A percentile compares a stretch with the other conserved stretches of the same genome.
Evolutionary conservation across 2,329 filamentous ascomycete genomes (phyloP).

Genomic region (Claviceps sp.): DNA sequence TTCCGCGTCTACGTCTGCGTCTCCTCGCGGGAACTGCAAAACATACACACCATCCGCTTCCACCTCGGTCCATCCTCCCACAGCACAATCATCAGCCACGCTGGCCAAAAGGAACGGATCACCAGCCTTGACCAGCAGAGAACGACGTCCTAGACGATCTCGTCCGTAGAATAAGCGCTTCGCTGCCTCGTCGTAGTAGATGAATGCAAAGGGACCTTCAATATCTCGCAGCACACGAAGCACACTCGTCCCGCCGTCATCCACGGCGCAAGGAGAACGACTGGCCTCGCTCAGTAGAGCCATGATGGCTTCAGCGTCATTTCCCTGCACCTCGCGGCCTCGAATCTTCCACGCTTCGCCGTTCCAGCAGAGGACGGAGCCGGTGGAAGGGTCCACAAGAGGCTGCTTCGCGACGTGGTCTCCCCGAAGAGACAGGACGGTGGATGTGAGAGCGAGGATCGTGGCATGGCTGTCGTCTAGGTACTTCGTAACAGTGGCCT

Average conservation of each 20-base stretch:
- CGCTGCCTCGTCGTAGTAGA: conserved; percentile 57
- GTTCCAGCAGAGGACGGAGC: conserved; percentile 84
- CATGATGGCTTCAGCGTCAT: conserved; percentile 66
- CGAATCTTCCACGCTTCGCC: conserved; percentile 81
- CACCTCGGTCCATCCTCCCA: conserved; percentile 58
- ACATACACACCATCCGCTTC: conserved; percentile 72
- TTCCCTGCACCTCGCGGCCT: conserved; percentile 46
- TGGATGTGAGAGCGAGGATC: conserved; percentile 57
- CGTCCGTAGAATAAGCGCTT: conserved; percentile 65
- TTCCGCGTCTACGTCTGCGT: background rate
- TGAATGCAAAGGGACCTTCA: conserved; percentile 79
- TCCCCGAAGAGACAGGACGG: conserved; percentile 82
- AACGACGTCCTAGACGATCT: conserved; percentile 77
- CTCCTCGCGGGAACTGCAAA: conserved; percentile 34
- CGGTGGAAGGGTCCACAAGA: conserved; percentile 39
- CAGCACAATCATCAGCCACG: conserved; percentile 39
- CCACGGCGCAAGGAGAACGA: conserved; percentile 5
- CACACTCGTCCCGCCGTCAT: conserved; percentile 19
- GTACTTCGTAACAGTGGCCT: conserved; percentile 27
- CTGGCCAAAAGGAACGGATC: conserved; percentile 52
- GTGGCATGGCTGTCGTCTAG: conserved; percentile 16
- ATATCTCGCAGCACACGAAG: conserved; percentile 45
- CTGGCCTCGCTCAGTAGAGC: conserved; percentile 37
- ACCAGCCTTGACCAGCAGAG: conserved; percentile 51
- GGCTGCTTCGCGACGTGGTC: conserved; percentile 60